These are phyloP conservation scores for Calonectria hongkongensis DNA, from an alignment of 2,329 filamentous ascomycete genomes.

Conservation along the genomic window DNA sequence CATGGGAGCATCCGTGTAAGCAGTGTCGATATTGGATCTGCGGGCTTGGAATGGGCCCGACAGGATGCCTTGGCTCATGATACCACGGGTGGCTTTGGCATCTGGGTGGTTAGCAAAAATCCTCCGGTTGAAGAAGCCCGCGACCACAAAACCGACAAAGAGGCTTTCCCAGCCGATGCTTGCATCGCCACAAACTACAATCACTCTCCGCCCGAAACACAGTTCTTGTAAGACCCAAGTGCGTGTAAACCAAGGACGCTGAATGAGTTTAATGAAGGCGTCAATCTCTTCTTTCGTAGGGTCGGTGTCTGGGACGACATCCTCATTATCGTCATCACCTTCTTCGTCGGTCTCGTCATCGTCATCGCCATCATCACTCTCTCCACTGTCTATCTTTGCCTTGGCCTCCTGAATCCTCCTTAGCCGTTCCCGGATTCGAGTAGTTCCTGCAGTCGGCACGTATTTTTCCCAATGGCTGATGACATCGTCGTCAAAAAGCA, in stretches of 20 bases:
- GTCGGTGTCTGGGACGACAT: background rate
- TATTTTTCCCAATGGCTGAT: background rate
- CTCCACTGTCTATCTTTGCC: background rate
- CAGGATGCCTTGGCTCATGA: background rate
- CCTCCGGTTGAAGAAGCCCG: background rate
- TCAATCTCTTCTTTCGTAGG: background rate
- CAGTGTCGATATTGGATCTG: background rate
- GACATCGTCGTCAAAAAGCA: background rate
- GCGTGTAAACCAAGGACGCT: slow-evolving; percentile 11
- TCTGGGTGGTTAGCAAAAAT: background rate
- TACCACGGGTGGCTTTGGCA: background rate
- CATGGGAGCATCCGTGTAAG: background rate
- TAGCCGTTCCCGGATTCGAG: background rate
- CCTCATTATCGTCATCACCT: background rate
- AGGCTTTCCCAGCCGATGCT: background rate
- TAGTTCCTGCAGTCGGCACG: background rate
- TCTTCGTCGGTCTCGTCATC: background rate
- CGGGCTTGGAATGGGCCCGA: background rate
- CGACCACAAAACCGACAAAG: background rate
- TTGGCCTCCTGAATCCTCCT: background rate
- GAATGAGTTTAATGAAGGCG: background rate
- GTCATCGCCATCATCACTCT: background rate
- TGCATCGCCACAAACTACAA: background rate
- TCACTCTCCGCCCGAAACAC: background rate
- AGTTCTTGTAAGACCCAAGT: slow-evolving; percentile 7